These are phyloP conservation scores for Monosporozyma servazzii DNA, from an alignment of 805 yeast species.

Conservation along the genomic window DNA sequence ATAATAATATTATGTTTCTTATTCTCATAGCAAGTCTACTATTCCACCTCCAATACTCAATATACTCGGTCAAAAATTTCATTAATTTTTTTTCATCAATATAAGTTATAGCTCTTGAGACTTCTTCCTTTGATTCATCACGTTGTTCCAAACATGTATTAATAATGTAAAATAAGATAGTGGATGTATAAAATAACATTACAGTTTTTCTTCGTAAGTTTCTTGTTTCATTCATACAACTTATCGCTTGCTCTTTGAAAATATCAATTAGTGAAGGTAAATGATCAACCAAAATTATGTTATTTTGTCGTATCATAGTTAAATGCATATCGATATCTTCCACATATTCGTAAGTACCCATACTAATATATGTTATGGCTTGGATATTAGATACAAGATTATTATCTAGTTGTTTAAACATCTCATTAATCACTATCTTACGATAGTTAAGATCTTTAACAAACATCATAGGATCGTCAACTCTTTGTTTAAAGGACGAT, in stretches of 20 bases:
- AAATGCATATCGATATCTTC: slow-evolving; percentile 12
- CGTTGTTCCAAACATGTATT: slow-evolving; percentile 16
- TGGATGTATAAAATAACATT: slow-evolving; percentile 19
- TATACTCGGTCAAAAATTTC: slow-evolving; percentile 35
- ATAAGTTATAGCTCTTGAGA: not conserved
- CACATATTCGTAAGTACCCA: slow-evolving; percentile 18
- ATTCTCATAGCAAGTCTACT: slow-evolving; percentile 37
- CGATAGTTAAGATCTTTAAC: slow-evolving; percentile 15
- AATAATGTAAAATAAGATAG: slow-evolving; percentile 19
- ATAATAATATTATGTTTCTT: slow-evolving; percentile 45
- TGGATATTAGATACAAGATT: slow-evolving; percentile 8
- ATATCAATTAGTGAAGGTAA: slow-evolving; percentile 9
- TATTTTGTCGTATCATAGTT: slow-evolving; percentile 16
- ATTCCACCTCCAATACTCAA: slow-evolving; percentile 63
- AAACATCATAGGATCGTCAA: slow-evolving; percentile 8
- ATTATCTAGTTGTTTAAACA: not conserved
- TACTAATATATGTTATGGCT: slow-evolving; percentile 19
- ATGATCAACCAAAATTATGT: slow-evolving; percentile 10
- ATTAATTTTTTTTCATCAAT: slow-evolving; percentile 30
- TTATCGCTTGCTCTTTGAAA: slow-evolving; percentile 17
- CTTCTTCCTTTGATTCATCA: slow-evolving; percentile 5
- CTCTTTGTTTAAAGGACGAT: slow-evolving; percentile 11
- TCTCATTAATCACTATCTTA: not conserved
- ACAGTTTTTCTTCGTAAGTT: slow-evolving; percentile 15
- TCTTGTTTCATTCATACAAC: slow-evolving; percentile 18